Conservation (phyloP, 148 eudicot genomes). For the Persicaria maculosa region DNA sequence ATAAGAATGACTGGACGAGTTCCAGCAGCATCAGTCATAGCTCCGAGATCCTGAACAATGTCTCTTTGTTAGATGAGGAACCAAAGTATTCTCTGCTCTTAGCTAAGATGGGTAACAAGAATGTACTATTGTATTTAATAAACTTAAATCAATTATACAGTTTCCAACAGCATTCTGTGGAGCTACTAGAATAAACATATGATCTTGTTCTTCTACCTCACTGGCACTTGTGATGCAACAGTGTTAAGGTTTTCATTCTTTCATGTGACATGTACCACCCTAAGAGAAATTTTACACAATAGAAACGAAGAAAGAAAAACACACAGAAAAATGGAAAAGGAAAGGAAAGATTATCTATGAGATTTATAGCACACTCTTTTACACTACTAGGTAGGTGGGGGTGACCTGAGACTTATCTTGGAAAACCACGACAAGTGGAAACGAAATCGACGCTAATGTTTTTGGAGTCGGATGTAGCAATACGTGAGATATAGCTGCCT, state of each 20-base stretch:
- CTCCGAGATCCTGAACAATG: slow-evolving; percentile 64
- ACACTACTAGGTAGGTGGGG: too few relatives aligned
- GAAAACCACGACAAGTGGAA: too few relatives aligned
- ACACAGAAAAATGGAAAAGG: background rate
- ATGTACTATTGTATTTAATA: slow-evolving; percentile 1
- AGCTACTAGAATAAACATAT: slow-evolving; percentile 88
- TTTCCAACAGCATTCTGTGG: slow-evolving; percentile 99
- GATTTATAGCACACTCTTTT: background rate
- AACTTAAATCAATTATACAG: slow-evolving; percentile 82
- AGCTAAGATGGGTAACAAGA: background rate
- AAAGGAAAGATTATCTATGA: slow-evolving; percentile 1
- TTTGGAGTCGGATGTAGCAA: too few relatives aligned
- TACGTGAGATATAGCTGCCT: too few relatives aligned
- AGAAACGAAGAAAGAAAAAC: background rate
- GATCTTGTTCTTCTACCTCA: slow-evolving; percentile 89
- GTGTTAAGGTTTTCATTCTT: background rate
- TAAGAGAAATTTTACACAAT: background rate
- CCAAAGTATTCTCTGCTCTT: background rate
- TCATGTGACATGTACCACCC: background rate
- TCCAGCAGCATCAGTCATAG: slow-evolving; percentile 99
- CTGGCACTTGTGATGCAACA: slow-evolving; percentile 45
- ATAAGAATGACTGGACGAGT: slow-evolving; percentile 85
- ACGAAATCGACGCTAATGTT: too few relatives aligned
- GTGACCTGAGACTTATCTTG: too few relatives aligned
- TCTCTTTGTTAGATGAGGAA: background rate